These are phyloP conservation scores for Aethionema arabicum DNA, from an alignment of 345 rosid genomes.

Conservation along the genomic window DNA sequence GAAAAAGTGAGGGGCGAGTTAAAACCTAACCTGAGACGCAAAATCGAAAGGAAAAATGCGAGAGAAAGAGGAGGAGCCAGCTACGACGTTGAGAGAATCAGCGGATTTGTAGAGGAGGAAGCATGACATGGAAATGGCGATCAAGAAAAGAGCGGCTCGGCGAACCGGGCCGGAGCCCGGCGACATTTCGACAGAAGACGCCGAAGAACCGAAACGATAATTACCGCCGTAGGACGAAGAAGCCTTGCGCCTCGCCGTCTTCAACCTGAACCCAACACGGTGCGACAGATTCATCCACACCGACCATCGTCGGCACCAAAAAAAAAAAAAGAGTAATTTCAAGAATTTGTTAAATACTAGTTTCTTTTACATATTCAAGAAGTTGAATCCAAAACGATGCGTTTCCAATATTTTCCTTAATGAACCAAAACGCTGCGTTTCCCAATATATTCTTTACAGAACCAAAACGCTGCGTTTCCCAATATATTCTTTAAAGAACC, in stretches of 20 bases:
- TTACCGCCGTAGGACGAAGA: slow-evolving; percentile 13
- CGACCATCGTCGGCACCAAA: slow-evolving; percentile 24
- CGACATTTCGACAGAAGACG: slow-evolving; percentile 14
- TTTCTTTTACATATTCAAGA: too few relatives aligned
- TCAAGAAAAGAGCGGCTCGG: slow-evolving; percentile 32
- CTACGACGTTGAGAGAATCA: slow-evolving; percentile 34
- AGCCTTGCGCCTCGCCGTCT: slow-evolving; percentile 12
- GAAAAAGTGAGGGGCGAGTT: background rate
- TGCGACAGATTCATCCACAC: slow-evolving; percentile 28
- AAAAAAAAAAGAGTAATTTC: background rate
- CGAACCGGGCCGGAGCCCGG: slow-evolving; percentile 21
- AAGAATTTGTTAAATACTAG: background rate
- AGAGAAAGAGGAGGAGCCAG: slow-evolving; percentile 31
- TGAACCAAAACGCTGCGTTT: background rate
- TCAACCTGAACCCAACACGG: slow-evolving; percentile 24
- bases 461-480: background rate
- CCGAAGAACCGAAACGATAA: slow-evolving; percentile 1
- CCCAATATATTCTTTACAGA: background rate
- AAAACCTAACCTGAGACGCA: slow-evolving; percentile 16
- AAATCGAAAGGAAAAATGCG: slow-evolving; percentile 20
- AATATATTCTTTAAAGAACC: background rate
- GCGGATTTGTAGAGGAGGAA: slow-evolving; percentile 38
- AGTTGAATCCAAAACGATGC: background rate
- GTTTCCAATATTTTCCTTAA: background rate
- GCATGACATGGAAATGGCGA: slow-evolving; percentile 28